Evolutionary conservation across 2,329 filamentous ascomycete species (phyloP).

Genomic region (Aspergillus sp.): DNA sequence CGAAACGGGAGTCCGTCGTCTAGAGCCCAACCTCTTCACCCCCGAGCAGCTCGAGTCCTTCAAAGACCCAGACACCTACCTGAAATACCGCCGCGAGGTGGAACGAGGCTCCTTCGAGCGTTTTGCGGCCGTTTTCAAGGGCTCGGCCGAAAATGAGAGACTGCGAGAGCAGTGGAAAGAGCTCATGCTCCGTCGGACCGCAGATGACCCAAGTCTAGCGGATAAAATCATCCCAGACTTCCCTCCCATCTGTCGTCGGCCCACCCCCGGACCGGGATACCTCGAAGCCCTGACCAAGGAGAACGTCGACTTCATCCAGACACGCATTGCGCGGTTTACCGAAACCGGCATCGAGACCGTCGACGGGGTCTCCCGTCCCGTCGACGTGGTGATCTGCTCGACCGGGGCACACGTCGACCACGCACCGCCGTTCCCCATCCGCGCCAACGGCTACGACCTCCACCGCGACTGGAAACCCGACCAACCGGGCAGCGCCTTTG

Average conservation of each 20-base stretch:
- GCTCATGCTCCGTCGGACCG: conserved; percentile 48
- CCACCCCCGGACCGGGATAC: conserved; percentile 60
- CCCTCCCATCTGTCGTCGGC: conserved; percentile 54
- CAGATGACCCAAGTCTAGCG: conserved; percentile 48
- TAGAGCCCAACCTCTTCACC: conserved; percentile 49
- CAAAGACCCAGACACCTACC: conserved; percentile 53
- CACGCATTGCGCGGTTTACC: conserved; percentile 51
- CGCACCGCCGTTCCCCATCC: conserved; percentile 54
- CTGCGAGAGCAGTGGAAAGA: conserved; percentile 42
- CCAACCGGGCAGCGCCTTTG: conserved; percentile 42
- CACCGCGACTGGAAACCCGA: conserved; percentile 46
- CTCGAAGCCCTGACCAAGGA: conserved; percentile 55
- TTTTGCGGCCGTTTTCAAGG: conserved; percentile 48
- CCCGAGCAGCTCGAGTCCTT: conserved; percentile 50
- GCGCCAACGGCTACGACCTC: conserved; percentile 48
- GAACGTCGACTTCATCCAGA: conserved; percentile 55
- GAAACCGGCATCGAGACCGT: conserved; percentile 51
- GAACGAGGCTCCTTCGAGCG: conserved; percentile 56
- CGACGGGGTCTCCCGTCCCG: conserved; percentile 49
- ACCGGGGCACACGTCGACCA: conserved; percentile 58
- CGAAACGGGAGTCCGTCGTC: conserved; percentile 44
- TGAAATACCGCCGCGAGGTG: conserved; percentile 50
- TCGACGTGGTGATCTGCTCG: conserved; percentile 60
- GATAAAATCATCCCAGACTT: conserved; percentile 54
- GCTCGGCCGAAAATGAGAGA: conserved; percentile 43